Conservation (phyloP, 805 yeast genomes). For the Lachancea sp. region DNA sequence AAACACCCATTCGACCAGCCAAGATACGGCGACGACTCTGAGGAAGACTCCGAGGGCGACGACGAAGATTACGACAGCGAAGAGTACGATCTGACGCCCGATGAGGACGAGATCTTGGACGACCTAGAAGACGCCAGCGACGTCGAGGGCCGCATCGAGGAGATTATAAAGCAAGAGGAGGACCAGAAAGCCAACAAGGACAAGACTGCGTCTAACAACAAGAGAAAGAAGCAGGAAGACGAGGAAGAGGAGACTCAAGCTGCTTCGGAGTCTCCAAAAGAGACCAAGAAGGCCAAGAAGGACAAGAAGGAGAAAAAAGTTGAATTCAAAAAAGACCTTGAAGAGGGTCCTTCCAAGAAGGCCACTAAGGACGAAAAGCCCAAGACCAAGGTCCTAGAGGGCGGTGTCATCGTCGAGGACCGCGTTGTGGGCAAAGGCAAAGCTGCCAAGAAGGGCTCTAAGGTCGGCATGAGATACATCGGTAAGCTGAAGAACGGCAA, state of each 20-base stretch:
- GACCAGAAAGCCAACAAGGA: constrained; percentile 31
- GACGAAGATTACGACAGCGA: constrained; percentile 46
- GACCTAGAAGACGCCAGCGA: constrained; percentile 64
- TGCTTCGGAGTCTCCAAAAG: constrained; percentile 28
- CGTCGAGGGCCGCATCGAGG: constrained; percentile 66
- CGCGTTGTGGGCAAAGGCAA: constrained; percentile 85
- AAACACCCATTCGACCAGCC: constrained; percentile 82
- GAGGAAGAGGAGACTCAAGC: constrained; percentile 36
- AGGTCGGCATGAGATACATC: constrained; percentile 93
- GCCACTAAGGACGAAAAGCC: constrained; percentile 41
- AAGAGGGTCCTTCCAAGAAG: constrained; percentile 82
- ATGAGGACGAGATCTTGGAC: constrained; percentile 44
- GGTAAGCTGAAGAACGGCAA: constrained; percentile 97
- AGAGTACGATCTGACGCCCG: constrained; percentile 39
- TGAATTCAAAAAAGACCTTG: constrained; percentile 83
- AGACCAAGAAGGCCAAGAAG: constrained; percentile 18
- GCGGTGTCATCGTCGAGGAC: constrained; percentile 93
- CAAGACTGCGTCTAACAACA: constrained; percentile 21
- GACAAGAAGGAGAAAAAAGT: constrained; percentile 60
- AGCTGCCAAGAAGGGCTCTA: constrained; percentile 79
- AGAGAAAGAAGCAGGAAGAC: constrained; percentile 31
- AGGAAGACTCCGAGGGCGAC: constrained; percentile 38
- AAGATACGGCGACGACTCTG: constrained; percentile 37
- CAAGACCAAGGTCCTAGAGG: constrained; percentile 75
- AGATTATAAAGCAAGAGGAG: constrained; percentile 59